Evolutionary conservation across 495 filamentous ascomycete genomes (phyloP).

Genomic region (Stereocaulon alpinum): DNA sequence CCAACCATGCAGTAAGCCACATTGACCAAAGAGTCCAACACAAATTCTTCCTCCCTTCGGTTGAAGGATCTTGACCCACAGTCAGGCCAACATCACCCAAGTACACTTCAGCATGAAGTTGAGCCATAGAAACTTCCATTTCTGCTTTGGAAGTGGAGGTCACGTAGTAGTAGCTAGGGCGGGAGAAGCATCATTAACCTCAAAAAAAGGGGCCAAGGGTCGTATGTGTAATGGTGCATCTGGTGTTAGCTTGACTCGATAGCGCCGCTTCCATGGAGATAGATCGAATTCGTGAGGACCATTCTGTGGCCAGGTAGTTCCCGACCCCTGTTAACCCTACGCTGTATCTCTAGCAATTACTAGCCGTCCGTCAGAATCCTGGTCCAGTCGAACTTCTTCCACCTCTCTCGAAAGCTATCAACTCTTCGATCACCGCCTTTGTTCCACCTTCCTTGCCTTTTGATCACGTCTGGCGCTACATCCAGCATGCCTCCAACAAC

Average conservation of each 20-base stretch:
- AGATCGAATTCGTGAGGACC: neutral
- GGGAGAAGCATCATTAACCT: neutral
- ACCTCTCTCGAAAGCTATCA: constrained; percentile 71
- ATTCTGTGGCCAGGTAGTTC: neutral
- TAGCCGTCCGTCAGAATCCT: constrained; percentile 55
- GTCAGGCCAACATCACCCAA: too few species aligned
- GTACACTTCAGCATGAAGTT: too few species aligned
- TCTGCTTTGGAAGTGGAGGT: neutral
- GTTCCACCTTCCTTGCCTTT: constrained; percentile 84
- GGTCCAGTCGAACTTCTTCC: constrained; percentile 96
- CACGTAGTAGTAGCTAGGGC: neutral
- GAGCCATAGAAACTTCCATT: neutral
- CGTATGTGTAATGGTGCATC: neutral
- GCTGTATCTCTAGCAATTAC: neutral
- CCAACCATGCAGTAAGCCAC: too few species aligned
- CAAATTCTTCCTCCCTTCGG: neutral
- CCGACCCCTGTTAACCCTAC: neutral
- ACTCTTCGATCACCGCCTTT: constrained; percentile 58
- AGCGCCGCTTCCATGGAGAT: neutral
- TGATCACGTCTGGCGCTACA: constrained; percentile 70
- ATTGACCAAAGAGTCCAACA: too few species aligned
- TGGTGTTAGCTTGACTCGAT: neutral
- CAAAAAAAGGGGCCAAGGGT: neutral
- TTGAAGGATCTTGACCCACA: too few species aligned
- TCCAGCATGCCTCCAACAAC: constrained; percentile 91